A percentile compares a stretch with the other conserved stretches of the same genome.
These are phyloP conservation scores for Microstegium vimineum DNA, from an alignment of 176 grass and related monocot genomes.

Conservation along the genomic window DNA sequence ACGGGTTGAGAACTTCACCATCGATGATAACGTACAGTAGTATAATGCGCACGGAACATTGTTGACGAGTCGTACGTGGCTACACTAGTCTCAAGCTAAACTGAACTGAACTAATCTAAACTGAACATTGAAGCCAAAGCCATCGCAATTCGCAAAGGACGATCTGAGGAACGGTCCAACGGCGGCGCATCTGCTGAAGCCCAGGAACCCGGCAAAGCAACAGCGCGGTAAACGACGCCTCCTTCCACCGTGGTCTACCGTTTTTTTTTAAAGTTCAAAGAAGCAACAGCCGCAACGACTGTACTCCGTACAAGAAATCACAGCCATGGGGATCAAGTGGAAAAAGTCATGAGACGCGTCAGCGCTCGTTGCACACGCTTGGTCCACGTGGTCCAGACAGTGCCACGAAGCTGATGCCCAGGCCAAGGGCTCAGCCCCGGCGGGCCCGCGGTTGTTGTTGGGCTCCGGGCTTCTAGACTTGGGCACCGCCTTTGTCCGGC, in stretches of 20 bases:
- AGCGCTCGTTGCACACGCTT: not conserved
- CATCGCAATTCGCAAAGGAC: too few species aligned
- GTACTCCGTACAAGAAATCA: too few species aligned
- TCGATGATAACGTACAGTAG: not conserved
- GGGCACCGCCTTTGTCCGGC: not conserved
- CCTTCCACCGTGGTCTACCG: too few species aligned
- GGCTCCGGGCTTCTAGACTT: not conserved
- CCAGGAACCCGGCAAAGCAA: not conserved
- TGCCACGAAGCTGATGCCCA: slow-evolving; percentile 2
- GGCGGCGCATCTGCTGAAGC: too few species aligned
- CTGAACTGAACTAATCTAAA: too few species aligned
- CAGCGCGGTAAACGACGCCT: not conserved
- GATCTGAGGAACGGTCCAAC: too few species aligned
- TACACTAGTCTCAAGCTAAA: too few species aligned
- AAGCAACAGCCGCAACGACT: too few species aligned
- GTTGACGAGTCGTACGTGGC: not conserved
- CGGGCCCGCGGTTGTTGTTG: not conserved
- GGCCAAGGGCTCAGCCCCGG: not conserved
- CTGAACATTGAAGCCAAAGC: too few species aligned
- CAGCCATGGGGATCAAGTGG: not conserved
- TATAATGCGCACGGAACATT: not conserved
- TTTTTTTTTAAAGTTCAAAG: too few species aligned
- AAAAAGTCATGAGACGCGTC: not conserved
- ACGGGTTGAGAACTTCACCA: not conserved
- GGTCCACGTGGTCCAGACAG: not conserved